phyloP scores from a whole-genome alignment of 2,329 filamentous ascomycete genomes.

The Dactylonectria estremocensis region DNA sequence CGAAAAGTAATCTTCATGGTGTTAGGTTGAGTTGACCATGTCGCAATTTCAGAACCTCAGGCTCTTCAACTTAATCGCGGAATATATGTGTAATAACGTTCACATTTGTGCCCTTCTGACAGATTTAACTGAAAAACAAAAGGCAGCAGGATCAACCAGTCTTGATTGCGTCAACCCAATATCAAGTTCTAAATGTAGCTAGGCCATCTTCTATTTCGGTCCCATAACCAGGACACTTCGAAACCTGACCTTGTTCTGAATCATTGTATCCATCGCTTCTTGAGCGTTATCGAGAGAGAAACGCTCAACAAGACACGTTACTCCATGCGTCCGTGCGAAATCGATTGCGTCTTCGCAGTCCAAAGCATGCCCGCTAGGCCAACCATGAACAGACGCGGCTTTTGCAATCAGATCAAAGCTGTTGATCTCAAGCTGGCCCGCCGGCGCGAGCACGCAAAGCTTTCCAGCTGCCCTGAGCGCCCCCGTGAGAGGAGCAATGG shows the following conservation, averaged over 20 bases:
- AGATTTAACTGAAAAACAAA: too few species aligned
- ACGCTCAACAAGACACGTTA: constrained; percentile 77
- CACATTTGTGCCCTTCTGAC: too few species aligned
- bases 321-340: constrained; percentile 73
- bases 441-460: constrained; percentile 70
- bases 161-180: too few species aligned
- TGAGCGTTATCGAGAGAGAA: constrained; percentile 70
- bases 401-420: constrained; percentile 57
- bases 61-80: too few species aligned
- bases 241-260: constrained; percentile 61
- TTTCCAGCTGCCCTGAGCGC: constrained; percentile 71
- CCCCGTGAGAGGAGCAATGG: constrained; percentile 66
- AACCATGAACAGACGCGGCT: constrained; percentile 74
- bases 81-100: too few species aligned
- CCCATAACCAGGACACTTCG: constrained; percentile 61
- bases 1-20: too few species aligned
- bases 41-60: too few species aligned
- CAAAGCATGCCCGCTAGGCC: constrained; percentile 74
- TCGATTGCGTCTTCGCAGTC: constrained; percentile 77
- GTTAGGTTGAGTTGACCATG: too few species aligned
- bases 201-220: too few species aligned
- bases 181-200: too few species aligned
- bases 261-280: constrained; percentile 61
- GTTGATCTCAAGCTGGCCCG: constrained; percentile 62
- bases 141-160: too few species aligned